Evolutionary conservation across 768 basidiomycete genomes (phyloP).

Genomic region (Auriculariales sp.): DNA sequence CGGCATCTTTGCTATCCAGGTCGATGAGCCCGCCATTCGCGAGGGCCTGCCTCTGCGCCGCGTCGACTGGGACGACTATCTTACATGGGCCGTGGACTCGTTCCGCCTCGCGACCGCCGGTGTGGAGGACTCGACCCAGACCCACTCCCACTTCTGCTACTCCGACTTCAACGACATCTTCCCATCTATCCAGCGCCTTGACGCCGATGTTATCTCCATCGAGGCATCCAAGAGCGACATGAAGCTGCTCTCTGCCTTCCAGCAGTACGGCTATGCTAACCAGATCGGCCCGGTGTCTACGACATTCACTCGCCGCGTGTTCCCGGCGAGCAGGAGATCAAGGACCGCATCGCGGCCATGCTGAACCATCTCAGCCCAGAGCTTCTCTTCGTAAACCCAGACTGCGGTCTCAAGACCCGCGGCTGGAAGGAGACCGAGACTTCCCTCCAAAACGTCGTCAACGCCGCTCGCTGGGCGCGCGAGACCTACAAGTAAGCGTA

Average conservation of each 20-base stretch:
- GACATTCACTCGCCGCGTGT: constrained; percentile 99
- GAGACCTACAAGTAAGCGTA: constrained; percentile 51
- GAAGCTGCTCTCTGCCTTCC: constrained; percentile 93
- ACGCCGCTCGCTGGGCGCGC: constrained; percentile 89
- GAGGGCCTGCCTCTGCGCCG: constrained; percentile 96
- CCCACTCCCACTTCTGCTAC: constrained; percentile 99
- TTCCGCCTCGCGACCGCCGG: constrained; percentile 97
- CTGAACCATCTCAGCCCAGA: constrained; percentile 66
- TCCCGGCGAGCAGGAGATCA: constrained; percentile 84
- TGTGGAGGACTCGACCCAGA: constrained; percentile 85
- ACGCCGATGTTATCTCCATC: constrained; percentile 98
- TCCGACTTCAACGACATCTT: constrained; percentile 99
- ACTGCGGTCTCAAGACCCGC: constrained; percentile 98
- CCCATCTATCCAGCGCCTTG: constrained; percentile 89
- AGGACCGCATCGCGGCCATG: constrained; percentile 78
- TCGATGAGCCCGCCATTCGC: constrained; percentile 98
- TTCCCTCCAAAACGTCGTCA: constrained; percentile 73
- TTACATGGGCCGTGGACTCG: constrained; percentile 96
- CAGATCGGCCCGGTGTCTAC: constrained; percentile 98
- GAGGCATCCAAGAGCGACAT: constrained; percentile 98
- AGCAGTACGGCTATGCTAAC: constrained; percentile 89
- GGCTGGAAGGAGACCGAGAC: constrained; percentile 97
- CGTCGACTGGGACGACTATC: constrained; percentile 90
- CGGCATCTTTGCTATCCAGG: constrained; percentile 95
- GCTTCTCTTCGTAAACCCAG: constrained; percentile 87